A percentile compares a stretch with the other conserved stretches of the same genome.
Evolutionary conservation across 2,329 filamentous ascomycete genomes (phyloP).

Genomic region (Xylaria sp.): DNA sequence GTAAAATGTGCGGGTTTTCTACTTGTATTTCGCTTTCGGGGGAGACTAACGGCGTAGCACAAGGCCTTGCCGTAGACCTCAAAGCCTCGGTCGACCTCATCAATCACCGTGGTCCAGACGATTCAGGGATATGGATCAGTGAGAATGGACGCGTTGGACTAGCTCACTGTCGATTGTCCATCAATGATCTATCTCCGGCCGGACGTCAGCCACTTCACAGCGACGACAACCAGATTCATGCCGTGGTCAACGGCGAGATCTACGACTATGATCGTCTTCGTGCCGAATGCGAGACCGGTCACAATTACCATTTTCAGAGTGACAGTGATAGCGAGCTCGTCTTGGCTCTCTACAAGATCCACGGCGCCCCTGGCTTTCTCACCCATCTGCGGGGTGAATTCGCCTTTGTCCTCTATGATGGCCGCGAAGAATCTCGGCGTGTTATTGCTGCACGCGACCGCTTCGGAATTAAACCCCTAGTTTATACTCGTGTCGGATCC

Average conservation of each 20-base stretch:
- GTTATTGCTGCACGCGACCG: slow-evolving; percentile 63
- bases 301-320: slow-evolving; percentile 54
- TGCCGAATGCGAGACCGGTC: slow-evolving; percentile 46
- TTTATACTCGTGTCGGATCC: slow-evolving; percentile 56
- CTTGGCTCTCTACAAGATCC: slow-evolving; percentile 56
- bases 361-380: slow-evolving; percentile 53
- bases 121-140: slow-evolving; percentile 17
- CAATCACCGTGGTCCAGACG: slow-evolving; percentile 19
- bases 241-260: slow-evolving; percentile 26
- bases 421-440: slow-evolving; percentile 45
- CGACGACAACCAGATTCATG: slow-evolving; percentile 23
- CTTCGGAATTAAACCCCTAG: slow-evolving; percentile 67
- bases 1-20: not conserved
- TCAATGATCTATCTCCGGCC: slow-evolving; percentile 23
- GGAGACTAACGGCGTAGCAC: not conserved
- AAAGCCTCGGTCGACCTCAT: slow-evolving; percentile 18
- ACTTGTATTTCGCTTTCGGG: slow-evolving; percentile 1
- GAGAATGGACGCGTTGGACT: not conserved
- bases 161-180: slow-evolving; percentile 23
- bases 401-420: slow-evolving; percentile 62
- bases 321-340: slow-evolving; percentile 60
- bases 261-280: slow-evolving; percentile 56
- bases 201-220: slow-evolving; percentile 25
- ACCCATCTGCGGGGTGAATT: slow-evolving; percentile 64
- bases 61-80: slow-evolving; percentile 12